A percentile compares a stretch with the other conserved stretches of the same genome.
Evolutionary conservation across 2,329 filamentous ascomycete species (phyloP).

Genomic region (Neonectria coccinea): DNA sequence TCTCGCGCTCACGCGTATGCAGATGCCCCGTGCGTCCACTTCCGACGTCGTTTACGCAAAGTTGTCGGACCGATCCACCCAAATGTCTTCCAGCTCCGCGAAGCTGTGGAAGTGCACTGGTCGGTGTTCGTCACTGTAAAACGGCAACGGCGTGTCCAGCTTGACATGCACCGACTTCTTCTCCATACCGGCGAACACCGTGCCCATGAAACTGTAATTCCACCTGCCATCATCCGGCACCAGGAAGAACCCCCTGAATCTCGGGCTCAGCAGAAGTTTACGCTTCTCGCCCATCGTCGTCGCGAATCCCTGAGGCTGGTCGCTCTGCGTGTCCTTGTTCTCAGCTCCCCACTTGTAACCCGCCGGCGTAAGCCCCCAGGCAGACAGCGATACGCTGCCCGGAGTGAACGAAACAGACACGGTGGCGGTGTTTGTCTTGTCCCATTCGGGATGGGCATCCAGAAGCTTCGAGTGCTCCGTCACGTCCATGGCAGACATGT

Average conservation of each 20-base stretch:
- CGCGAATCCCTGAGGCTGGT: constrained; percentile 93
- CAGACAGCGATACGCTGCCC: constrained; percentile 92
- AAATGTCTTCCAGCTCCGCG: constrained; percentile 95
- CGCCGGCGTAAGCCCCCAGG: constrained; percentile 90
- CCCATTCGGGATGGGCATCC: constrained; percentile 74
- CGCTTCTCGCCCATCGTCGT: constrained; percentile 95
- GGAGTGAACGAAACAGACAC: constrained; percentile 98
- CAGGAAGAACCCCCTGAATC: constrained; percentile 95
- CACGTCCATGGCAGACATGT: constrained; percentile 96
- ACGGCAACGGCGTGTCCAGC: constrained; percentile 89
- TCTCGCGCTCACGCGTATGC: constrained; percentile 20
- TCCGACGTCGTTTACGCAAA: constrained; percentile 74
- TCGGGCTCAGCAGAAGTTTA: constrained; percentile 91
- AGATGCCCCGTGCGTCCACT: neutral
- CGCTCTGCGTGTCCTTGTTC: constrained; percentile 92
- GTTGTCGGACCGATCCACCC: constrained; percentile 92
- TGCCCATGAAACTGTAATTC: constrained; percentile 99
- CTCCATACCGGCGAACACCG: constrained; percentile 85
- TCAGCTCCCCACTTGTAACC: constrained; percentile 98
- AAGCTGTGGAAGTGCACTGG: constrained; percentile 98
- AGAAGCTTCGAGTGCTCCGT: constrained; percentile 94
- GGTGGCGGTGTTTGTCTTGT: constrained; percentile 89
- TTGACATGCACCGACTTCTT: constrained; percentile 93
- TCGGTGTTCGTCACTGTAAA: constrained; percentile 93
- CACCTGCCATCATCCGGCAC: constrained; percentile 90